These are phyloP conservation scores for Pistacia atlantica DNA, from an alignment of 345 rosid species.

Conservation along the genomic window DNA sequence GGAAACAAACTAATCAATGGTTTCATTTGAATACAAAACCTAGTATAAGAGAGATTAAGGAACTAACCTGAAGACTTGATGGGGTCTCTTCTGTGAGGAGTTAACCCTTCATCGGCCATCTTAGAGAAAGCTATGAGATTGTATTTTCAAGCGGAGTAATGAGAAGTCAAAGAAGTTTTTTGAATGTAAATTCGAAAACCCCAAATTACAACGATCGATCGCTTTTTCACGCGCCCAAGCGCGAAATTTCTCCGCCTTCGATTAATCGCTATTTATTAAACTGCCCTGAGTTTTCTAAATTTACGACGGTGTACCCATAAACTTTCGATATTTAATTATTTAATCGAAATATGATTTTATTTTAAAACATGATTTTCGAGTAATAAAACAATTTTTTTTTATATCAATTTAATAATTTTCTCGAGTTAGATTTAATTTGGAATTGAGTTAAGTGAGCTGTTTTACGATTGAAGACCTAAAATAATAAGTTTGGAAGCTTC, in stretches of 20 bases:
- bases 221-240: slow-evolving; percentile 22
- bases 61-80: slow-evolving; percentile 68
- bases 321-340: background rate
- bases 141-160: background rate
- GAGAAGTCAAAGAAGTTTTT: background rate
- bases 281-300: background rate
- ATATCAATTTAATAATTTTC: too few species aligned
- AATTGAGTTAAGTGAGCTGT: too few species aligned
- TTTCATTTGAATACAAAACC: slow-evolving; percentile 19
- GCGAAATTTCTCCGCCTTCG: slow-evolving; percentile 32
- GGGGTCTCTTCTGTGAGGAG: slow-evolving; percentile 66
- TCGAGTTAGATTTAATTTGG: too few species aligned
- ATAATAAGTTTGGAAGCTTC: too few species aligned
- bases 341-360: background rate
- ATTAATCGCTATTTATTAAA: background rate
- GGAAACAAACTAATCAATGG: slow-evolving; percentile 17
- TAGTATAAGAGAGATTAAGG: background rate
- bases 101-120: slow-evolving; percentile 72
- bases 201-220: slow-evolving; percentile 16
- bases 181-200: background rate
- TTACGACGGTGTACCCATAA: background rate
- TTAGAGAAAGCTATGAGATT: background rate
- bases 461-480: too few species aligned
- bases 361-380: too few species aligned
- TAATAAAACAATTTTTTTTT: too few species aligned